Percentiles rank a stretch among this genome's conserved stretches.
These are phyloP conservation scores for Gossypium rotundifolium DNA, from an alignment of 345 rosid genomes.

Conservation along the genomic window DNA sequence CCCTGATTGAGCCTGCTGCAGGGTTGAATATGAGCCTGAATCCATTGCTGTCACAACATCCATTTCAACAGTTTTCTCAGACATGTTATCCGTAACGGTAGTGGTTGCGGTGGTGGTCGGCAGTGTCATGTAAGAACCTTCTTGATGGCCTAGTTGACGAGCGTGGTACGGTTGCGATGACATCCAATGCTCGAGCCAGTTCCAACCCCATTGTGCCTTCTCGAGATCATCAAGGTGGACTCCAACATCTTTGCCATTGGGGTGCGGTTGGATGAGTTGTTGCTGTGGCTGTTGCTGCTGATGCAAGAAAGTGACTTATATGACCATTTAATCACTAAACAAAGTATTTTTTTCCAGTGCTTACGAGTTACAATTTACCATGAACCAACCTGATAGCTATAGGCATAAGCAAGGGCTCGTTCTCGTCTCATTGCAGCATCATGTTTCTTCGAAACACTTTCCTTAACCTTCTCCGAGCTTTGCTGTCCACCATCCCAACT, in stretches of 20 bases:
- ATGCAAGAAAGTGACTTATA: not conserved
- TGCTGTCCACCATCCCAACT: conserved; percentile 39
- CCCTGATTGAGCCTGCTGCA: conserved; percentile 31
- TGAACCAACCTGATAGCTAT: conserved; percentile 60
- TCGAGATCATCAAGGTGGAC: conserved; percentile 33
- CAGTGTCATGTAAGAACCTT: conserved; percentile 48
- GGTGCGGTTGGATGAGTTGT: conserved; percentile 21
- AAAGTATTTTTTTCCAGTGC: not conserved
- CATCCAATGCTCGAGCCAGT: conserved; percentile 97
- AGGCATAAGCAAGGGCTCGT: conserved; percentile 94
- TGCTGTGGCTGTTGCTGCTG: conserved; percentile 13
- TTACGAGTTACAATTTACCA: not conserved
- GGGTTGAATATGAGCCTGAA: conserved; percentile 24
- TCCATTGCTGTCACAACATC: conserved; percentile 40
- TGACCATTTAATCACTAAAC: not conserved
- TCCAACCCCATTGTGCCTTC: conserved; percentile 77
- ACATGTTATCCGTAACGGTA: conserved; percentile 52
- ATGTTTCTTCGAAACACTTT: conserved; percentile 39
- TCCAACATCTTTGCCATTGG: conserved; percentile 31
- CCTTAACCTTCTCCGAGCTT: conserved; percentile 33
- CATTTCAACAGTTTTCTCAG: conserved; percentile 86
- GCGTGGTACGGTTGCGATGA: conserved; percentile 57
- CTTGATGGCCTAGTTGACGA: conserved; percentile 35
- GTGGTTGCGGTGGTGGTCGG: conserved; percentile 35
- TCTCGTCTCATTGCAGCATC: conserved; percentile 69